Base-by-base conservation (phyloP, 225 moss, liverwort and hornwort species). In the Takakia lepidozioides region DNA sequence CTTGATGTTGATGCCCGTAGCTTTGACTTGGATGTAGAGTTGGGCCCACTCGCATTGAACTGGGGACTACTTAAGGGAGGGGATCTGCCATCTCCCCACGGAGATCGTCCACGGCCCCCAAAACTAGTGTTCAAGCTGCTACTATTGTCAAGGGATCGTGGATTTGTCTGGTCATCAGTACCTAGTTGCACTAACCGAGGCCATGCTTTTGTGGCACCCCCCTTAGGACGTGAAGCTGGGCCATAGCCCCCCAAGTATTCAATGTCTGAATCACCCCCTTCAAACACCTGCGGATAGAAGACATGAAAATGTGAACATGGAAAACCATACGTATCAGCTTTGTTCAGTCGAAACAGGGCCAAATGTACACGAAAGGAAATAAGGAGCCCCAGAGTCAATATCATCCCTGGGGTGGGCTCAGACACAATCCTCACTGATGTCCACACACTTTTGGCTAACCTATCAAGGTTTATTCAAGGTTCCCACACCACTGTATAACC, bases 261-360 rank as follows among this genome's bases (percentile, higher is more conserved):
- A 48, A 71, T 75, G 69, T 92, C 91, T 17, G 91, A 87, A 69
- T 92, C 91, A 38, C 81, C 91, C 46, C 80, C 86, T 76, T 87
- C 91, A 58, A 72, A 92, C 3, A 88, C 78, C 93, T 88, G 69
- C 27, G 43, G 37, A n/a, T n/a, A 56, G 10, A 27, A 15, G 13
- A 14, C 40, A 29, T 2, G 36, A 37, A 37, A 37, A 9, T 37
- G 36, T 8, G 13, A 9, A 37, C 13, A 9, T 8, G 36, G 9
- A 8, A 13, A 9, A 37, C 10, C 10, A 37, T 9, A 8, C 10
- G 9, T 37, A 37, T 8, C 13, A 37, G 36, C 13, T 37, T 37
- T 9, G 36, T n/a, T n/a, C n/a, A n/a, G n/a, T n/a, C n/a, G n/a
- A n/a, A n/a, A n/a, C n/a, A n/a, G n/a, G n/a, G n/a, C n/a, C n/a